Evolutionary conservation across 768 basidiomycete genomes (phyloP).

Genomic region (Serendipita sp.): DNA sequence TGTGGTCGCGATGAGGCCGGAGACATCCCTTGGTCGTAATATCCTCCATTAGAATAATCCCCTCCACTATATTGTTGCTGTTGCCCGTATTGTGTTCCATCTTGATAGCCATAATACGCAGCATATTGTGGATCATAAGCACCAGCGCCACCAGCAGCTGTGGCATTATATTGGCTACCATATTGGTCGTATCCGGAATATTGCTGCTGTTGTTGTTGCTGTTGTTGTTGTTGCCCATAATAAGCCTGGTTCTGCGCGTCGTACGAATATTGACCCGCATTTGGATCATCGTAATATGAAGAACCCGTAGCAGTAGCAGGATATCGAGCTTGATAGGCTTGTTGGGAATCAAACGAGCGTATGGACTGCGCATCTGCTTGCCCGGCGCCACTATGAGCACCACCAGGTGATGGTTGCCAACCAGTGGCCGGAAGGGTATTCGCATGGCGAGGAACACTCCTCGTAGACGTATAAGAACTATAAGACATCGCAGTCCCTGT

Average conservation of each 20-base stretch:
- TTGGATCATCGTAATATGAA: constrained; percentile 3
- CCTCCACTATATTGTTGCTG: not conserved
- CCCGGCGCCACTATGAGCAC: constrained; percentile 4
- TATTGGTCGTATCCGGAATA: constrained; percentile 4
- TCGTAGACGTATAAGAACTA: constrained; percentile 19
- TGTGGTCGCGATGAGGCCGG: constrained; percentile 23
- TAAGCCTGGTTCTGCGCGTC: constrained; percentile 9
- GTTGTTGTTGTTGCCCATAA: constrained; percentile 7
- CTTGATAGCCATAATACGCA: constrained; percentile 6
- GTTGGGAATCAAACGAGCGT: constrained; percentile 12
- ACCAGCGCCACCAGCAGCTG: not conserved
- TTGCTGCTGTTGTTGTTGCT: constrained; percentile 9
- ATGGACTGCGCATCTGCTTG: constrained; percentile 9
- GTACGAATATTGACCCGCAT: constrained; percentile 5
- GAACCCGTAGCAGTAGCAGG: not conserved
- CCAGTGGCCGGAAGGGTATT: constrained; percentile 24
- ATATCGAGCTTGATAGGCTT: constrained; percentile 7
- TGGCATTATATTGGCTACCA: not conserved
- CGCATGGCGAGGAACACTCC: constrained; percentile 24
- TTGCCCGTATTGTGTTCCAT: not conserved
- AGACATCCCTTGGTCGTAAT: constrained; percentile 4
- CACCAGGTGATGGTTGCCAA: constrained; percentile 14
- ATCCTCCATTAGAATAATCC: constrained; percentile 1
- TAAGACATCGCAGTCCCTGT: constrained; percentile 43
- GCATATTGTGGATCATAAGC: constrained; percentile 6